phyloP scores from a whole-genome alignment of 495 filamentous ascomycete species.

The Podospora pseudoanserina region DNA sequence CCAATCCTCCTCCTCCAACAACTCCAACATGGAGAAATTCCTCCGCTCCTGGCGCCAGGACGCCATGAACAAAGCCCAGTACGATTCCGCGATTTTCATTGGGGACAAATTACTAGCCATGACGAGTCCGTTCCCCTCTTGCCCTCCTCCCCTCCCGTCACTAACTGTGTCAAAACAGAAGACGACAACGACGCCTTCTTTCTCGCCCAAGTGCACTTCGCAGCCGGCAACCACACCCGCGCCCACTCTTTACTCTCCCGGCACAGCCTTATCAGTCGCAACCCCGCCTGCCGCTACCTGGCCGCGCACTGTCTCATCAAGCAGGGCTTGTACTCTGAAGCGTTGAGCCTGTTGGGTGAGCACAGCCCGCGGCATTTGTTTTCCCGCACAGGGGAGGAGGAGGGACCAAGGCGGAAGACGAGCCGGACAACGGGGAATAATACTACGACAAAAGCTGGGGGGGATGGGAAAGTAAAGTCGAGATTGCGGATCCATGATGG shows the following conservation, averaged over 20 bases:
- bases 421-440: constrained; percentile 21
- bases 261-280: constrained; percentile 69
- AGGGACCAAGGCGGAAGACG: constrained; percentile 56
- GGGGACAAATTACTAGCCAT: constrained; percentile 94
- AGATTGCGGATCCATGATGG: constrained; percentile 46
- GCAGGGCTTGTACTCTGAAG: constrained; percentile 84
- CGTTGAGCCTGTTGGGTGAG: constrained; percentile 82
- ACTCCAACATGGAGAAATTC: constrained; percentile 74
- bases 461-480: constrained; percentile 14
- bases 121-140: constrained; percentile 59
- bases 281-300: constrained; percentile 83
- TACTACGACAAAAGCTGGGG: no score
- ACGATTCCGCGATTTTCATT: constrained; percentile 92
- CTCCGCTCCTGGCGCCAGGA: constrained; percentile 90
- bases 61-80: constrained; percentile 87
- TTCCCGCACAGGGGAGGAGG: neutral
- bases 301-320: constrained; percentile 90
- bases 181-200: constrained; percentile 18
- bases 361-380: constrained; percentile 87
- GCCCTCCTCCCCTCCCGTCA: neutral
- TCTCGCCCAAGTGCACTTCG: constrained; percentile 63
- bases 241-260: constrained; percentile 81
- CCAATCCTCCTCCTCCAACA: constrained; percentile 23
- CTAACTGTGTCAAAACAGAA: neutral
- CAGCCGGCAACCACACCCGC: constrained; percentile 86